Evolutionary conservation across 106 monocot species (phyloP).

Genomic region (Dioscorea zingiberensis): DNA sequence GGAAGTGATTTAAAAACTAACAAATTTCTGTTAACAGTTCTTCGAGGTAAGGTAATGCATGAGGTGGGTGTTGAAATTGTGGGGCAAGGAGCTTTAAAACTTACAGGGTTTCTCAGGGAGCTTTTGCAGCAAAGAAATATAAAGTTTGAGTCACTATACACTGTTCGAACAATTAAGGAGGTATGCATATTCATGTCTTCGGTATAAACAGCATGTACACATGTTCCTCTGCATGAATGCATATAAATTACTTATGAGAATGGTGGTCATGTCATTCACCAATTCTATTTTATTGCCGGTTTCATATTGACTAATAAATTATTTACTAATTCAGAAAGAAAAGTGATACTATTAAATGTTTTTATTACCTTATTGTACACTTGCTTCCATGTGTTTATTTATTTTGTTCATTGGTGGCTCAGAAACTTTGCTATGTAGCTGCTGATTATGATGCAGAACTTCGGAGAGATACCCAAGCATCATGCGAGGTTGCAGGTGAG

Average conservation of each 20-base stretch:
- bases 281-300: too few species aligned
- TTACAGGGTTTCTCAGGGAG: slow-evolving; percentile 81
- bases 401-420: slow-evolving; percentile 6
- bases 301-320: too few species aligned
- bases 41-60: slow-evolving; percentile 73
- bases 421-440: slow-evolving; percentile 95
- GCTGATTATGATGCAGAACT: slow-evolving; percentile 78
- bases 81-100: slow-evolving; percentile 70
- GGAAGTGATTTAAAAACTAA: neutral
- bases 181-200: slow-evolving; percentile 25
- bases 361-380: too few species aligned
- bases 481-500: slow-evolving; percentile 79
- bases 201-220: too few species aligned
- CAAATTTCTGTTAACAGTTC: slow-evolving; percentile 35
- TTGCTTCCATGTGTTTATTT: neutral
- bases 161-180: slow-evolving; percentile 90
- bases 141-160: slow-evolving; percentile 74
- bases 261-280: too few species aligned
- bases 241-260: too few species aligned
- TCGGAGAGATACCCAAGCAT: slow-evolving; percentile 62
- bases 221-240: too few species aligned
- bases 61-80: slow-evolving; percentile 85
- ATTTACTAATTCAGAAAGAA: too few species aligned
- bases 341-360: too few species aligned
- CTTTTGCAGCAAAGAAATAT: slow-evolving; percentile 76